phyloP scores from a whole-genome alignment of 805 yeast genomes.

The Wickerhamomyces bisporus region DNA sequence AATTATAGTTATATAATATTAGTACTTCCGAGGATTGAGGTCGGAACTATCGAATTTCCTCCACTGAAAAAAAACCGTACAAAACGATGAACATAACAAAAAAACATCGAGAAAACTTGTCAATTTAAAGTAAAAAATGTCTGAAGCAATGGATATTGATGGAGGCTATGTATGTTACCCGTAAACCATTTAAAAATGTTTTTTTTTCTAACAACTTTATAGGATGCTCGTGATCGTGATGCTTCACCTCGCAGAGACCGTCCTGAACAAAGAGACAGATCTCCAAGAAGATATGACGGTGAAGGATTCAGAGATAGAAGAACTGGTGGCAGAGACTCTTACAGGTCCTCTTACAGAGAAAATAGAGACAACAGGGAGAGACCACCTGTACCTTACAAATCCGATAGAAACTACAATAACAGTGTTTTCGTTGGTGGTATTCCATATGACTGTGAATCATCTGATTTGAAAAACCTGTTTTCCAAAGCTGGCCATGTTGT shows the following conservation, averaged over 20 bases:
- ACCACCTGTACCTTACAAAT: constrained; percentile 30
- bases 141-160: constrained; percentile 58
- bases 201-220: constrained; percentile 6
- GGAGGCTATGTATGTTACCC: constrained; percentile 8
- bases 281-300: constrained; percentile 30
- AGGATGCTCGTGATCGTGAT: constrained; percentile 24
- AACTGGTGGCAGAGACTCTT: constrained; percentile 27
- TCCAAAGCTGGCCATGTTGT: constrained; percentile 58
- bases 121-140: constrained; percentile 29
- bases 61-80: no score
- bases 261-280: constrained; percentile 19
- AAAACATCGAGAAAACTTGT: no score
- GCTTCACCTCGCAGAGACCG: constrained; percentile 27
- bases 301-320: constrained; percentile 36
- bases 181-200: not conserved
- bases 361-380: constrained; percentile 24
- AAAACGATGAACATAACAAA: no score
- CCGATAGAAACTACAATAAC: constrained; percentile 57
- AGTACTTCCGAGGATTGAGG: no score
- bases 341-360: constrained; percentile 26
- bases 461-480: constrained; percentile 56
- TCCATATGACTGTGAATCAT: constrained; percentile 58
- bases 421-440: constrained; percentile 72
- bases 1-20: no score
- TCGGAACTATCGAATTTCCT: no score